Percentiles rank a stretch among this genome's conserved stretches.
Conservation (phyloP, 495 filamentous ascomycete genomes). For the Daldinia loculata region DNA sequence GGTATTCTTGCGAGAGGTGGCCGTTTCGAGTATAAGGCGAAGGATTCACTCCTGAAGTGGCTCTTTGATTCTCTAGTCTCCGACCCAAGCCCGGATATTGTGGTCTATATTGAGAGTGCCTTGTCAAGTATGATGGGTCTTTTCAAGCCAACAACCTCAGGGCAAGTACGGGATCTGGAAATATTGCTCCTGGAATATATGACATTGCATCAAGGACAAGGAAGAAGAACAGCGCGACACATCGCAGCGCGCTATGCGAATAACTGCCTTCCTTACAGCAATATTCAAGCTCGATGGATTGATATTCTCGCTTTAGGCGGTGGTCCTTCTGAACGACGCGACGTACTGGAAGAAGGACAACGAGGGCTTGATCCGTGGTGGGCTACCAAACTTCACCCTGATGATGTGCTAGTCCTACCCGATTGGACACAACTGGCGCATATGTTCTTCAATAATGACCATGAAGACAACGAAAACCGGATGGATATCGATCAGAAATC, state of each 20-base stretch:
- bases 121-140: conserved; percentile 72
- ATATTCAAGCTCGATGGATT: conserved; percentile 85
- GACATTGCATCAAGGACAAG: conserved; percentile 49
- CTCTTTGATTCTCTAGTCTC: conserved; percentile 82
- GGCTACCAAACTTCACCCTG: conserved; percentile 51
- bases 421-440: conserved; percentile 58
- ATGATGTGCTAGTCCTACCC: conserved; percentile 50
- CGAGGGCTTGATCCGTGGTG: conserved; percentile 77
- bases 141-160: conserved; percentile 58
- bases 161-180: conserved; percentile 45
- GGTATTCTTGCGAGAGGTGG: conserved; percentile 75
- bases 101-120: conserved; percentile 88
- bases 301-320: conserved; percentile 80
- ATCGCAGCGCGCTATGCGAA: conserved; percentile 90
- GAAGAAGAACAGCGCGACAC: conserved; percentile 71
- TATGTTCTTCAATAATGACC: conserved; percentile 51
- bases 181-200: conserved; percentile 72
- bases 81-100: conserved; percentile 77
- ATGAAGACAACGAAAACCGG: conserved; percentile 32
- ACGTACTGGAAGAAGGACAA: conserved; percentile 87
- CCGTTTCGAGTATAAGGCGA: conserved; percentile 59
- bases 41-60: conserved; percentile 71
- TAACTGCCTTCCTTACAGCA: conserved; percentile 80
- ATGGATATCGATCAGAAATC: conserved; percentile 42
- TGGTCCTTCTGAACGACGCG: conserved; percentile 70